Base-by-base conservation (phyloP, 179 eudicot genomes). In the Corrigiola litoralis region DNA sequence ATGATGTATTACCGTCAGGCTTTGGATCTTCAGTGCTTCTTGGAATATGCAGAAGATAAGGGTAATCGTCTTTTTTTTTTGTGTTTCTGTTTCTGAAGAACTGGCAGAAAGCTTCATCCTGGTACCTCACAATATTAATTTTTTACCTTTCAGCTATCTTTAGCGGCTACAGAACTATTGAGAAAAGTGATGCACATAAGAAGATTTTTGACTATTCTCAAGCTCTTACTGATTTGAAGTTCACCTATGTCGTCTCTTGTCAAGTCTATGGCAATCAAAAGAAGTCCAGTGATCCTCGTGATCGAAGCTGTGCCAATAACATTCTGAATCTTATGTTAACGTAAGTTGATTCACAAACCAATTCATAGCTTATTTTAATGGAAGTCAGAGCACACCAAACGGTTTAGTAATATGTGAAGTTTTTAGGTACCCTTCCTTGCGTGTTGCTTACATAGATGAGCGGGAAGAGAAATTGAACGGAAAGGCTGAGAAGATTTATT, bases 1-100 rank as follows among this genome's bases (percentile, higher is more conserved):
- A 94, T 94, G 97, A 94, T 94, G 96, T 94, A 94, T 73, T 94
- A 94, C 78, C 85, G 82, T 60, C 80, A 82, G 77, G 92, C 97
- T 41, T 76, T 94, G 76, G 97, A 90, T 73, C 94, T 94, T 61
- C 97, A 94, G 58, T 86, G 87, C 83, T 90, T 94, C 72, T 75
- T 87, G 76, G 99, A 94, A 68, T 80, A 74, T 71, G 99, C 88
- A 57, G 83, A 80, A 27, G 91, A 90, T 71, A 58, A 64, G 68
- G 96, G 99, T 90, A 47, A 25, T 17, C 27, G 16, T 70, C 32
- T 28, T 34, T 31, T 17, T 12, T 10, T 45, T 59, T 49, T 27
- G 54, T 63, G 24, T 25, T 14, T 24, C 21, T 9, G 6, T 51
- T 33, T 17, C 11, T 25, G 46, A 10, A 31, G 49, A 25, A 28